Evolutionary conservation across 768 basidiomycete species (phyloP), one percentile per base, ranked within the genome.

Genomic region (Ephemerocybe angulata): DNA sequence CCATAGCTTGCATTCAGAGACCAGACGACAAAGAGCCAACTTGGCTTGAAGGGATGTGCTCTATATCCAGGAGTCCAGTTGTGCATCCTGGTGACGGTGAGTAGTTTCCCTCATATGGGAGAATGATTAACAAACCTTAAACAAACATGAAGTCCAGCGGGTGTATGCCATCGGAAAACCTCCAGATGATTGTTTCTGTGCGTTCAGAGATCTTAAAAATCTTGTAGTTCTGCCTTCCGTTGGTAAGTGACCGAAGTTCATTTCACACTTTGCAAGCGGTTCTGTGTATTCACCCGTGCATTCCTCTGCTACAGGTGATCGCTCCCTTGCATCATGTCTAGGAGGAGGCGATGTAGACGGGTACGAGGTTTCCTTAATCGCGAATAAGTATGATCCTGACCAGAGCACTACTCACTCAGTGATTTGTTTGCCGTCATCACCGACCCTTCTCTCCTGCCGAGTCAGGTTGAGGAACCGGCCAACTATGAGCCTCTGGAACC

Each of bases 301-400:
- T 29, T 40, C 33, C 38, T n/a, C 3, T 44, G 17, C 30, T 31
- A 10, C 58, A 88, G 86, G 85, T 4, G 54, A 61, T 1, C 79
- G 86, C 33, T 86, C 88, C 1, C 63, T 90, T 38, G 79, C 89
- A 10, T 88, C 86, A 2, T 82, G 79, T 57, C 75, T 90, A 15
- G 85, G 79, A 10, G 88, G 88, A 31, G 89, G 89, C 0, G 89
- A 91, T 70, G 70, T 90, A n/a, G 89, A 90, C 54, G 89, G 89
- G 87, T 88, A 64, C 60, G 73, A 21, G 21, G 21, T 38, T 13
- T 50, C 15, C 5, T 40, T 42, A 35, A 24, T 46, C 12, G 11
- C 17, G 47, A 31, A n/a, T 28, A 8, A 31, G 27, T 10, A 27
- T 49, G 41, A 21, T 38, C 49, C 42, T 28, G 22, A 46, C 41